phyloP scores from a whole-genome alignment of 2,329 filamentous ascomycete species.

The Paraphaeosphaeria minitans region DNA sequence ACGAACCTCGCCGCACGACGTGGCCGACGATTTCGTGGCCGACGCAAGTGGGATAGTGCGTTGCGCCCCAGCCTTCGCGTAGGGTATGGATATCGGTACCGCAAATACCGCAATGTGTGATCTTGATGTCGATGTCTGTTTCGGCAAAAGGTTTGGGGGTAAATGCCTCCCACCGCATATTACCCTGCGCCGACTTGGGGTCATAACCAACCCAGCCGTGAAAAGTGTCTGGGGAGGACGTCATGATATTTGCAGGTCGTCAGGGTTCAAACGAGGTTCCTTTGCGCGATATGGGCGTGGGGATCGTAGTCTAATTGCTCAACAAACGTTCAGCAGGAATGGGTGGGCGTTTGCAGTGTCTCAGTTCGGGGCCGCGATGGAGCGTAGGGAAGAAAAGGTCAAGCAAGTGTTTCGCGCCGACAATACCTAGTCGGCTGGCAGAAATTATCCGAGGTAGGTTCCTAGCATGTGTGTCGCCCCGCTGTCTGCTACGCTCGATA shows the following conservation, averaged over 20 bases:
- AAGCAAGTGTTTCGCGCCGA: neutral
- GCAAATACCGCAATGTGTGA: conserved; percentile 43
- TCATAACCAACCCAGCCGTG: conserved; percentile 63
- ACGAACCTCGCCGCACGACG: conserved; percentile 43
- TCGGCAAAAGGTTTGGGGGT: conserved; percentile 48
- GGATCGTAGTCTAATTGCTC: neutral
- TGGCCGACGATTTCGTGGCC: conserved; percentile 52
- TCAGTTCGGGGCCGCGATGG: neutral
- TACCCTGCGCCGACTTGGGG: conserved; percentile 55
- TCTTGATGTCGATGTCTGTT: conserved; percentile 44
- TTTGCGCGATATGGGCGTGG: neutral
- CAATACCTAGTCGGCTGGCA: neutral
- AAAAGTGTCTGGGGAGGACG: conserved; percentile 52
- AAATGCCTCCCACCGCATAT: conserved; percentile 60
- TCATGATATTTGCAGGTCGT: neutral
- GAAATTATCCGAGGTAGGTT: conserved; percentile 12
- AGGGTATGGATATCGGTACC: conserved; percentile 47
- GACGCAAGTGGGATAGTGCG: conserved; percentile 50
- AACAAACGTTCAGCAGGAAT: neutral
- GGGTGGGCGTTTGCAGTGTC: neutral
- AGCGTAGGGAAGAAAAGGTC: neutral
- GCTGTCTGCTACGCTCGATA: neutral
- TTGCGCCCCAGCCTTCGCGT: conserved; percentile 52
- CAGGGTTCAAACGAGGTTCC: neutral
- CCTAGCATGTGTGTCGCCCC: neutral